Conservation (phyloP, 495 filamentous ascomycete genomes). For the Lepidopterella palustris region DNA sequence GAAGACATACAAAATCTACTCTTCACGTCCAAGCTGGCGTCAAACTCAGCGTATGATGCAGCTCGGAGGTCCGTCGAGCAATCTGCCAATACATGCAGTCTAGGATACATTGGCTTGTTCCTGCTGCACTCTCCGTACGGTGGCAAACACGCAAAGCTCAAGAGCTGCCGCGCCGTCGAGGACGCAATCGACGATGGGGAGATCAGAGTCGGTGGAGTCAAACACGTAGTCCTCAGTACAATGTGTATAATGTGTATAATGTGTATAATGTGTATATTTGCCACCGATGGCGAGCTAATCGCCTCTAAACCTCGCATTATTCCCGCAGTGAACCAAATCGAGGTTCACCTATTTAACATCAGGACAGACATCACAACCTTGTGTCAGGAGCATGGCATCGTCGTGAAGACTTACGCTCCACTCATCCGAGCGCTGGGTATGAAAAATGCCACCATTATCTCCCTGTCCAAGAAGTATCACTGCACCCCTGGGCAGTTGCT, state of each 20-base stretch:
- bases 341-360: conserved; percentile 65
- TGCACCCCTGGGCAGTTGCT: conserved; percentile 58
- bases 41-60: conserved; percentile 51
- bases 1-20: conserved; percentile 57
- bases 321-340: conserved; percentile 62
- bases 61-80: conserved; percentile 51
- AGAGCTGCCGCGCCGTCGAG: conserved; percentile 60
- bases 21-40: conserved; percentile 61
- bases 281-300: conserved; percentile 45
- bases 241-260: too few species aligned
- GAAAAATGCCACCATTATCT: conserved; percentile 45
- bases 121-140: conserved; percentile 62
- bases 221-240: conserved; percentile 43
- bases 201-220: conserved; percentile 53
- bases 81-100: conserved; percentile 47
- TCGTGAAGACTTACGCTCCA: conserved; percentile 60
- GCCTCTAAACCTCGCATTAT: conserved; percentile 45
- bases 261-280: conserved; percentile 2
- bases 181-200: conserved; percentile 57
- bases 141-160: conserved; percentile 50
- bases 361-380: conserved; percentile 49
- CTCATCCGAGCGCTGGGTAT: conserved; percentile 54
- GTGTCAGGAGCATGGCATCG: conserved; percentile 50
- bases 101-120: conserved; percentile 67
- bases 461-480: conserved; percentile 50